These are phyloP conservation scores for Pseudocercospora crystallina DNA, from an alignment of 2,329 filamentous ascomycete genomes.

Conservation along the genomic window DNA sequence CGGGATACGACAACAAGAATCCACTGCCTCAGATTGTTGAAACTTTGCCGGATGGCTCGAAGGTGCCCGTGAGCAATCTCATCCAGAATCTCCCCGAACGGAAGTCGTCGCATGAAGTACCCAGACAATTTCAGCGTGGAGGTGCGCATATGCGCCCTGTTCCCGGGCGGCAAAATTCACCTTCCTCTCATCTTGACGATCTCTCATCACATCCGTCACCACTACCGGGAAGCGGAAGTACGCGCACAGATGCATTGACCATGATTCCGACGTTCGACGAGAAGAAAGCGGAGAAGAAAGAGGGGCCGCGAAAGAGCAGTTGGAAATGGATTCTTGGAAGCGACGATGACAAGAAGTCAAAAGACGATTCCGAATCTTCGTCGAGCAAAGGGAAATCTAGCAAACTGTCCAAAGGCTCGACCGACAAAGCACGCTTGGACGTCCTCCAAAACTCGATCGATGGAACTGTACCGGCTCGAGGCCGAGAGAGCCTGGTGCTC, in stretches of 20 bases:
- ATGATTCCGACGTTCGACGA: conserved; percentile 76
- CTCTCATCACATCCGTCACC: conserved; percentile 65
- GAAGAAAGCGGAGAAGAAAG: conserved; percentile 70
- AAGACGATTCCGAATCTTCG: conserved; percentile 40
- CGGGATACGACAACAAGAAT: conserved; percentile 44
- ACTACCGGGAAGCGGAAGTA: conserved; percentile 64
- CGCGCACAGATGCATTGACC: conserved; percentile 73
- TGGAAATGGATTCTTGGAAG: conserved; percentile 77
- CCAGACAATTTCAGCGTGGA: conserved; percentile 33
- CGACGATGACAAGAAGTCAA: conserved; percentile 68
- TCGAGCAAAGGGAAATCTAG: conserved; percentile 29
- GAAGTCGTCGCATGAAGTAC: conserved; percentile 44
- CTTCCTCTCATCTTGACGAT: conserved; percentile 58
- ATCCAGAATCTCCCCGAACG: conserved; percentile 49
- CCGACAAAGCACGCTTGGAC: conserved; percentile 78
- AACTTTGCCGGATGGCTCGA: conserved; percentile 47
- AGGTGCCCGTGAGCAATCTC: conserved; percentile 28
- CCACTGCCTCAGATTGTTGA: conserved; percentile 64
- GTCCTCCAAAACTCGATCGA: conserved; percentile 87
- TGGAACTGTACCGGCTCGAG: conserved; percentile 46
- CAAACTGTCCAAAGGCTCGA: conserved; percentile 63
- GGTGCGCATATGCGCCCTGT: conserved; percentile 36
- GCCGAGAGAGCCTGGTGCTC: conserved; percentile 79
- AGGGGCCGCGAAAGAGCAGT: conserved; percentile 70
- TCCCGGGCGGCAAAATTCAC: conserved; percentile 33